Evolutionary conservation across 805 yeast species (phyloP).

Genomic region (Novakomyces olei): DNA sequence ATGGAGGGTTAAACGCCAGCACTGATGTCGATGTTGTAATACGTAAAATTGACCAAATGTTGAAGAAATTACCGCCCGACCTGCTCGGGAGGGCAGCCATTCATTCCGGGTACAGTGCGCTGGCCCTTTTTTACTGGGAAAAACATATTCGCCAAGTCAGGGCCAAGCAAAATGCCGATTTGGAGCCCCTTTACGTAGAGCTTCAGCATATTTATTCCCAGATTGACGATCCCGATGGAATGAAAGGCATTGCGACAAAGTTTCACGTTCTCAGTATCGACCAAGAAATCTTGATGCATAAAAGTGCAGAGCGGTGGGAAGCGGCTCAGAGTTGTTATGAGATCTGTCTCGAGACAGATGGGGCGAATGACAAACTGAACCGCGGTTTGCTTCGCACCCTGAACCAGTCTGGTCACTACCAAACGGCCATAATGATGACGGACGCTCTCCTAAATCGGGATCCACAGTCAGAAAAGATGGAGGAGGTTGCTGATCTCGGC

Average conservation of each 20-base stretch:
- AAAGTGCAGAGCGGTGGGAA: slow-evolving; percentile 68
- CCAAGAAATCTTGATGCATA: slow-evolving; percentile 62
- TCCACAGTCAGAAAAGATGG: no score
- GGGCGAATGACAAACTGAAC: slow-evolving; percentile 15
- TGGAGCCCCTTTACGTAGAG: slow-evolving; percentile 11
- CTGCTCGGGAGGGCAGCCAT: slow-evolving; percentile 57
- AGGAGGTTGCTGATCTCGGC: no score
- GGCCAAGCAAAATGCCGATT: slow-evolving; percentile 13
- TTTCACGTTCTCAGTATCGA: slow-evolving; percentile 39
- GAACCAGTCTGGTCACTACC: slow-evolving; percentile 54
- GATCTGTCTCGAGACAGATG: slow-evolving; percentile 20
- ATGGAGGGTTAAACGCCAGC: no score
- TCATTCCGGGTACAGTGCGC: slow-evolving; percentile 64
- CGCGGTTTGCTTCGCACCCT: slow-evolving; percentile 47
- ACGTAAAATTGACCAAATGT: no score
- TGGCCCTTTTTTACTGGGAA: slow-evolving; percentile 71
- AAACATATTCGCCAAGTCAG: slow-evolving; percentile 34
- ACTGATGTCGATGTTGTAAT: neutral
- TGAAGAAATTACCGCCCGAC: no score
- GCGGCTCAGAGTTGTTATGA: slow-evolving; percentile 70
- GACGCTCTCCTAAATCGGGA: neutral
- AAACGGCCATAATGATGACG: slow-evolving; percentile 17
- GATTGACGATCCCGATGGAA: slow-evolving; percentile 71
- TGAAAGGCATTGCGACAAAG: slow-evolving; percentile 67
- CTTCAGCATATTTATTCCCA: slow-evolving; percentile 67